These are phyloP conservation scores for Gaultheria prostrata DNA, from an alignment of 148 eudicot genomes.

Conservation along the genomic window DNA sequence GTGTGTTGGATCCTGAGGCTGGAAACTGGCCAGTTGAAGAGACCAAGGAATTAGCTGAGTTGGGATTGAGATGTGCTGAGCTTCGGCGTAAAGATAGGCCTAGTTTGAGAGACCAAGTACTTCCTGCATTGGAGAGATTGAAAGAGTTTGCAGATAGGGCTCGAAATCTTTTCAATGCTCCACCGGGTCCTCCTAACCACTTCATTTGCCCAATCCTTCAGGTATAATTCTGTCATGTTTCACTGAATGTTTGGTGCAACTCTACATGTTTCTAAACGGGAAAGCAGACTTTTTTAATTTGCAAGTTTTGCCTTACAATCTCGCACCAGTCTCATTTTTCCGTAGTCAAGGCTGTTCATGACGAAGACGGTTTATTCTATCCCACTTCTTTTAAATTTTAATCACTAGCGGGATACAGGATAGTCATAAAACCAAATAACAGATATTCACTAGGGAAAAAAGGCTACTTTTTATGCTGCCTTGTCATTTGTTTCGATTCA, in stretches of 20 bases:
- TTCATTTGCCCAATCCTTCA: slow-evolving; percentile 82
- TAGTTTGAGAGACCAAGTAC: slow-evolving; percentile 51
- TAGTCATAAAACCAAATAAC: neutral
- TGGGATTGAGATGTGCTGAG: slow-evolving; percentile 80
- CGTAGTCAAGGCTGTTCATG: neutral
- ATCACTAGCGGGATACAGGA: neutral
- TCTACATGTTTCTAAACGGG: neutral
- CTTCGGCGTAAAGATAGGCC: slow-evolving; percentile 69
- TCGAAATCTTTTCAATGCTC: slow-evolving; percentile 29
- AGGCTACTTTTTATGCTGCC: neutral
- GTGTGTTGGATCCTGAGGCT: slow-evolving; percentile 59
- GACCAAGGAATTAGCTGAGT: slow-evolving; percentile 55
- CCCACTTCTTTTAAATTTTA: neutral
- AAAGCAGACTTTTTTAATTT: neutral
- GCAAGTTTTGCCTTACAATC: neutral
- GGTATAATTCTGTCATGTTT: slow-evolving; percentile 34
- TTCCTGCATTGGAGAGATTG: slow-evolving; percentile 68
- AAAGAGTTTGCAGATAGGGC: slow-evolving; percentile 61
- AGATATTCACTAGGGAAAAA: neutral
- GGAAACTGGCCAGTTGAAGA: slow-evolving; percentile 85
- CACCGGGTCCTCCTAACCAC: slow-evolving; percentile 53
- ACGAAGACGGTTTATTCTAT: neutral
- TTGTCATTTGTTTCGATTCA: neutral
- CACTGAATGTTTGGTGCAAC: neutral
- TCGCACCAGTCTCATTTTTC: neutral